Conservation (phyloP, 331 rosid species). For the Acacia pycnantha region DNA sequence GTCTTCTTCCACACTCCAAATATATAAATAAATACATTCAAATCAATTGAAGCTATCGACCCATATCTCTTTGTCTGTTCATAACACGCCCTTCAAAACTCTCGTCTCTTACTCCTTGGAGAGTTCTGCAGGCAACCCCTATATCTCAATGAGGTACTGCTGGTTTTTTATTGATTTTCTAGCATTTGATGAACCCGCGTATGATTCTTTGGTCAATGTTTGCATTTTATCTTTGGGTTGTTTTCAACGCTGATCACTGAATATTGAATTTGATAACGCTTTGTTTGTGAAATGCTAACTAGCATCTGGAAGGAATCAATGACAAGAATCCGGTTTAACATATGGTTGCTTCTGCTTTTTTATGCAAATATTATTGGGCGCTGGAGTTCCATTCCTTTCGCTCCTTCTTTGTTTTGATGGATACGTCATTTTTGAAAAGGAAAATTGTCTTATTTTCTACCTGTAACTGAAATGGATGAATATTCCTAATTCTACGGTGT, state of each 20-base stretch:
- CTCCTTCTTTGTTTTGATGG: slow-evolving; percentile 23
- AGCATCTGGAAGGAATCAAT: slow-evolving; percentile 35
- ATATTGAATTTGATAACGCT: slow-evolving; percentile 16
- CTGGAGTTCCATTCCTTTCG: slow-evolving; percentile 41
- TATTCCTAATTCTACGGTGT: background rate
- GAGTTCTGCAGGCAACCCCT: slow-evolving; percentile 36
- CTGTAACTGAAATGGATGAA: background rate
- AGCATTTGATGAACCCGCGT: background rate
- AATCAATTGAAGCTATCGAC: slow-evolving; percentile 35
- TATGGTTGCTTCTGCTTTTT: background rate
- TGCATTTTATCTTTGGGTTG: background rate
- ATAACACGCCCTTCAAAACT: slow-evolving; percentile 26
- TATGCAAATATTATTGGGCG: slow-evolving; percentile 19
- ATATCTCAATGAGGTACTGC: background rate
- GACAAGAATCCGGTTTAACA: background rate
- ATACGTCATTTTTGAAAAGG: background rate
- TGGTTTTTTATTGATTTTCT: slow-evolving; percentile 8
- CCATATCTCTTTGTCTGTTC: slow-evolving; percentile 43
- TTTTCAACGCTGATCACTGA: background rate
- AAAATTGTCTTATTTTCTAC: too few relatives aligned
- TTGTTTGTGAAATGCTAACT: background rate
- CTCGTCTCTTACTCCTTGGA: slow-evolving; percentile 38
- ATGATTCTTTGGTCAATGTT: background rate
- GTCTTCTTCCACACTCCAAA: background rate
- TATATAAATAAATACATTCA: slow-evolving; percentile 24